Evolutionary conservation across 768 basidiomycete genomes (phyloP), one percentile per base, ranked within the genome.

Genomic region (Rhizopogon roseolus): DNA sequence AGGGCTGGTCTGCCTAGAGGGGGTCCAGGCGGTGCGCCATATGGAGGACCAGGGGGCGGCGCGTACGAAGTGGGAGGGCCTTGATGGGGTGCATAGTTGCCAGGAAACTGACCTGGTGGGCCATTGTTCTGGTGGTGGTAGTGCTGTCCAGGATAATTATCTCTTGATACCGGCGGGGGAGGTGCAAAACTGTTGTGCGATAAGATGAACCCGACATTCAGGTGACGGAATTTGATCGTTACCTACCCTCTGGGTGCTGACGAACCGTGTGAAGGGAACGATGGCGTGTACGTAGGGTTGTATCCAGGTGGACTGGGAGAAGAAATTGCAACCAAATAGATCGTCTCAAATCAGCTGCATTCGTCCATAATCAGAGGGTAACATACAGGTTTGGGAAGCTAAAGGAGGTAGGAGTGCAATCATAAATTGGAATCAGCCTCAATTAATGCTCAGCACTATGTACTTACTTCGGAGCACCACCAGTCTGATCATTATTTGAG

Each of bases 91-190:
- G 55, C 44, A 32, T 49, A 50, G 37, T 41, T 59, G 53, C 45
- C 27, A 14, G 57, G 54, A 36, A 66, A 55, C 53, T 66, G 67
- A 11, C 68, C 67, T 36, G 69, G 67, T 45, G 67, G 67, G 49
- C 65, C 64, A 52, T 59, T 56, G 11, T 54, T 46, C 9, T 62
- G 60, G 43, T 71, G 64, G 43, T 72, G 66, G 16, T 74, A 70
- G 36, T 73, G 74, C 53, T 74, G 72, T n/a, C 72, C 77, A 22
- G 78, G 78, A 56, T 76, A 72, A 43, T 62, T 73, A 16, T 60
- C 60, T 53, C 66, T 64, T 34, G 62, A 62, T 19, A 66, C 61
- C 32, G 69, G 71, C 17, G 61, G 60, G 9, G 59, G 60, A 8
- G 66, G 66, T 1, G 54, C 54, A 42, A 43, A 42, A 11, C 50